Evolutionary conservation across 495 filamentous ascomycete genomes (phyloP), one percentile per base, ranked within the genome.

Genomic region (Trichoderma reesei): DNA sequence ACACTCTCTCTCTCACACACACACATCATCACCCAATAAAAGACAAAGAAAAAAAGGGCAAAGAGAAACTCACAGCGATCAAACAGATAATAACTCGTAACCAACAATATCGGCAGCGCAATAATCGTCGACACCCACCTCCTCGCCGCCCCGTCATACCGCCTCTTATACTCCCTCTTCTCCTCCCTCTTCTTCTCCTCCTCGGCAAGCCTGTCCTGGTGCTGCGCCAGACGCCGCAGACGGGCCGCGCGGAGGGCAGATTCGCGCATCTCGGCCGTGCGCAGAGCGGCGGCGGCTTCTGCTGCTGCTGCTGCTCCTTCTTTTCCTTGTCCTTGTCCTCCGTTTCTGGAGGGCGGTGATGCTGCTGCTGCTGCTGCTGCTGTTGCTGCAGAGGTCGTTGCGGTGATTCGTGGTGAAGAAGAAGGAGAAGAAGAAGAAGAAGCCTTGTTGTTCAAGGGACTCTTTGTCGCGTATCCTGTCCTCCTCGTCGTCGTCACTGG

Each of bases 31-130:
- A 26, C 26, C 26, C 26, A 26, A 26, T 26, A 26, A 16, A 18
- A 48, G n/a, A 48, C 10, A 48, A 48, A n/a, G 5, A n/a, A 13
- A 48, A 48, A 14, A 48, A 48, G 16, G 16, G 8, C 11, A 16
- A 13, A 2, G 3, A 16, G 3, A 18, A 46, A 72, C 74, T 72
- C 64, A 70, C 78, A 71, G 62, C 78, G 67, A 20, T 79, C 69
- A 64, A 71, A 81, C 10, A 81, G 65, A 44, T 66, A 73, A 63
- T 75, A 80, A 2, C 78, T 78, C 18, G 78, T 79, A 10, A 81
- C 77, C 3, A 79, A 59, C 0, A 80, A 63, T 39, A 81, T 73
- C 0, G 79, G 79, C 67, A 80, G 64, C 16, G 74, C 75, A 38
- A 81, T 72, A 63, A 81, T 78, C 36, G 76, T 37, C 34, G 69